Evolutionary conservation across 495 filamentous ascomycete species (phyloP), one percentile per base, ranked within the genome.

Genomic region (Platismatia glauca): DNA sequence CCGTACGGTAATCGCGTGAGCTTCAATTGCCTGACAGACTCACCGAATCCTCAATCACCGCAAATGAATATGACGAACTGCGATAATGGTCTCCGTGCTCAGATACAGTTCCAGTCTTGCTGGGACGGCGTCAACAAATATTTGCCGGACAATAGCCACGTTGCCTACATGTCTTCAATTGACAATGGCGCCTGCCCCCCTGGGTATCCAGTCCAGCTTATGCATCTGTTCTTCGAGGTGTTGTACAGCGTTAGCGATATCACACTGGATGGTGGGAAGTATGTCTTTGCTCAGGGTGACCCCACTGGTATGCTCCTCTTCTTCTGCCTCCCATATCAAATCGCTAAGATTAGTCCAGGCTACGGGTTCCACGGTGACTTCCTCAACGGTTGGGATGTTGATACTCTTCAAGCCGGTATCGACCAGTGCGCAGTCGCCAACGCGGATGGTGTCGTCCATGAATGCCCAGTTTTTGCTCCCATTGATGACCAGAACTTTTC

Each of bases 361-460:
- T 78, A 73, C 57, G 75, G 75, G 27, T 78, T 76, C 67, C 77
- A 79, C 55, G 77, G 77, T 20, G 77, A 78, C 65, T 80, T 80
- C 66, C 62, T 78, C 34, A 79, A 78, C 64, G 78, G 77, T 35
- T 80, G 77, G 77, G 72, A 78, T 58, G 57, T 66, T 33, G 57
- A 68, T 7, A 67, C 69, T 38, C 74, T 77, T 33, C 29, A 43
- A 35, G 39, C 39, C 12, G 58, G 39, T 48, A 59, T 48, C 29
- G 1, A 34, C 0, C 58, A 59, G 39, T 59, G 58, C 29, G 58
- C 27, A 22, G 9, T 44, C 24, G 44, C 27, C 34, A 34, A 34
- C 29, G 50, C 0, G 33, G 69, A 72, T 57, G 68, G 61, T 7
- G 72, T 66, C 29, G 64, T 76, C 63, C 59, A 71, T 29, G 64